These are phyloP conservation scores for Loxodes magnus DNA, from an alignment of 73 alveolate species.

Conservation along the genomic window DNA sequence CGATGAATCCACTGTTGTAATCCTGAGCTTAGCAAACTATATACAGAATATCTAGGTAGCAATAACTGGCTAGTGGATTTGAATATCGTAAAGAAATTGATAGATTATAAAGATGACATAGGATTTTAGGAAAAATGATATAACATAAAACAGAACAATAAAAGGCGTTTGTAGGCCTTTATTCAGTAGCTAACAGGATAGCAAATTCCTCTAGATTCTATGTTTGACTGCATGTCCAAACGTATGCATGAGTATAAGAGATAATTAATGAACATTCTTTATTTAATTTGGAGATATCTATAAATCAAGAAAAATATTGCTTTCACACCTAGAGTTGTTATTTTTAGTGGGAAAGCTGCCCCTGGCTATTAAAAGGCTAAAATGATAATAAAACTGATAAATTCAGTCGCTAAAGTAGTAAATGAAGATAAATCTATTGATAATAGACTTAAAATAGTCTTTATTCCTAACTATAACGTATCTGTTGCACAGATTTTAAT, in stretches of 20 bases:
- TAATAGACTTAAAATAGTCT: slow-evolving; percentile 48
- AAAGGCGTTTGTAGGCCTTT: slow-evolving; percentile 63
- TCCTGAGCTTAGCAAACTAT: slow-evolving; percentile 78
- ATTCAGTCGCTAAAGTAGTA: slow-evolving; percentile 61
- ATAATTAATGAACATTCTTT: slow-evolving; percentile 78
- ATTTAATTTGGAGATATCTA: slow-evolving; percentile 38
- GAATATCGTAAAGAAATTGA: neutral
- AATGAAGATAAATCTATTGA: slow-evolving; percentile 61
- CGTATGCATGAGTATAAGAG: slow-evolving; percentile 98
- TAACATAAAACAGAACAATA: slow-evolving; percentile 63
- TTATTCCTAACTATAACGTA: slow-evolving; percentile 91
- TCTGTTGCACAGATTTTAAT: slow-evolving; percentile 88
- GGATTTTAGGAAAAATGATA: slow-evolving; percentile 41
- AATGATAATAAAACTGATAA: slow-evolving; percentile 88
- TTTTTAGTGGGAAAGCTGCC: slow-evolving; percentile 98
- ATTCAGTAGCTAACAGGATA: slow-evolving; percentile 48
- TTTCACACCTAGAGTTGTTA: slow-evolving; percentile 45
- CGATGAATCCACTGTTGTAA: slow-evolving; percentile 98
- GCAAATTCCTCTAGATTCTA: slow-evolving; percentile 13
- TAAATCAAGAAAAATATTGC: slow-evolving; percentile 29
- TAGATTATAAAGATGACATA: slow-evolving; percentile 25
- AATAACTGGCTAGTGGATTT: neutral
- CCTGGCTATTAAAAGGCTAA: slow-evolving; percentile 97
- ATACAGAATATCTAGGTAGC: slow-evolving; percentile 76
- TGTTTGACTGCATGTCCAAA: slow-evolving; percentile 46